These are phyloP conservation scores for Plantago lanceolata DNA, from an alignment of 305 asterid genomes.

Conservation along the genomic window DNA sequence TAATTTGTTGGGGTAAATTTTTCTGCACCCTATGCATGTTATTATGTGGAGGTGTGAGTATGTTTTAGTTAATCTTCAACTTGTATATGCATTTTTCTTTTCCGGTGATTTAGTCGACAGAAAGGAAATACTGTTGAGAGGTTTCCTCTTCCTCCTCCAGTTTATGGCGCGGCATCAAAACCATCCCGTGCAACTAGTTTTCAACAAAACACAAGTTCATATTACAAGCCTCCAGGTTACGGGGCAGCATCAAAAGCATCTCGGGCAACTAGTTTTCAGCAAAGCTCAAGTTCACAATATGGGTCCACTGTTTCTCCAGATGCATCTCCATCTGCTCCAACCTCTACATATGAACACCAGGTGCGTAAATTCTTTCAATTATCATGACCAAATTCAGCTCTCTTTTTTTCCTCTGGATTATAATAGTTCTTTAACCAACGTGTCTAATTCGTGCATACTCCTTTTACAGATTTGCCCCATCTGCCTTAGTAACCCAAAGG, in stretches of 20 bases:
- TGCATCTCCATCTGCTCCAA: constrained; percentile 38
- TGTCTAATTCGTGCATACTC: neutral
- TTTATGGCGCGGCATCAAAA: constrained; percentile 45
- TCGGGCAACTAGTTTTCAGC: constrained; percentile 22
- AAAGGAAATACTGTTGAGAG: constrained; percentile 52
- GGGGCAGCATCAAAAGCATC: neutral
- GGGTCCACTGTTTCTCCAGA: constrained; percentile 22
- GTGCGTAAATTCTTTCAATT: constrained; percentile 27
- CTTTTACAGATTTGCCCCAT: constrained; percentile 75
- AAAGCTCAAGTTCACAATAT: constrained; percentile 19
- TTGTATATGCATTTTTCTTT: neutral
- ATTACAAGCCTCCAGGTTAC: constrained; percentile 19
- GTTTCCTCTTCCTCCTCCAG: constrained; percentile 82
- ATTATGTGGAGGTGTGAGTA: neutral
- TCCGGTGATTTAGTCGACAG: constrained; percentile 37
- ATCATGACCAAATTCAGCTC: neutral
- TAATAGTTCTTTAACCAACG: neutral
- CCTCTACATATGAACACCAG: constrained; percentile 55
- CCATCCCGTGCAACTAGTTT: constrained; percentile 47
- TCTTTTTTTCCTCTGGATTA: neutral
- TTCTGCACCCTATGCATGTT: neutral
- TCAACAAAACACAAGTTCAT: constrained; percentile 44
- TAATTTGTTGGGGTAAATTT: constrained; percentile 70
- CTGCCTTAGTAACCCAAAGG: constrained; percentile 76
- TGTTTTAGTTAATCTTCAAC: neutral